Conservation (phyloP, 2,329 filamentous ascomycete genomes). For the Diplodia mutila region DNA sequence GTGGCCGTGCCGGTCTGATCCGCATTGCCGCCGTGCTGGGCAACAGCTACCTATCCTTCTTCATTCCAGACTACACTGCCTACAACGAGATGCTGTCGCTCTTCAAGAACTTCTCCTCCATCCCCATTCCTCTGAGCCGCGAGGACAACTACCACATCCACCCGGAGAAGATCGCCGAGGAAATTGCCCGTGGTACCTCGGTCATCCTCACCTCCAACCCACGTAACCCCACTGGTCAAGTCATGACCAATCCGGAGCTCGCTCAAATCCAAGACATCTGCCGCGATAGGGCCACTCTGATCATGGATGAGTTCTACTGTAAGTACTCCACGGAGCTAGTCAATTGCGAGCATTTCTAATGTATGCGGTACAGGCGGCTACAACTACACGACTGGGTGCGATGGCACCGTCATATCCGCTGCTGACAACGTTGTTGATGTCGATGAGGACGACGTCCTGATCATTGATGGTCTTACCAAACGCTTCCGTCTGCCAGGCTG, state of each 20-base stretch:
- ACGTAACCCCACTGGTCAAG: slow-evolving; percentile 88
- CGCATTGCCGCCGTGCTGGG: slow-evolving; percentile 92
- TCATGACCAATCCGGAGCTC: slow-evolving; percentile 82
- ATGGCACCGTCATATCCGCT: slow-evolving; percentile 84
- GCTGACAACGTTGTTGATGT: slow-evolving; percentile 91
- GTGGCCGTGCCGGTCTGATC: slow-evolving; percentile 89
- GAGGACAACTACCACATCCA: slow-evolving; percentile 92
- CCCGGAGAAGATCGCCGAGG: slow-evolving; percentile 88
- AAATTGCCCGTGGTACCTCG: slow-evolving; percentile 75
- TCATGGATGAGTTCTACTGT: slow-evolving; percentile 93
- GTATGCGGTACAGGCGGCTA: slow-evolving; percentile 61
- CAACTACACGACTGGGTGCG: slow-evolving; percentile 92
- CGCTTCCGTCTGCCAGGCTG: slow-evolving; percentile 94
- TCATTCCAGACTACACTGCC: slow-evolving; percentile 90
- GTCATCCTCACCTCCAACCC: slow-evolving; percentile 96
- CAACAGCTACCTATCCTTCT: slow-evolving; percentile 91
- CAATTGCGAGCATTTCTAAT: not conserved
- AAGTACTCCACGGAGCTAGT: slow-evolving; percentile 43
- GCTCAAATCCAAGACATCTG: slow-evolving; percentile 92
- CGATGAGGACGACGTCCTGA: slow-evolving; percentile 76
- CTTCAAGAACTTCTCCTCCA: slow-evolving; percentile 75
- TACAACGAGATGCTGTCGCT: slow-evolving; percentile 97
- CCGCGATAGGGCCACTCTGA: slow-evolving; percentile 84
- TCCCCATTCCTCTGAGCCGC: slow-evolving; percentile 69
- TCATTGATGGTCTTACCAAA: slow-evolving; percentile 96